Evolutionary conservation across 176 grass and related monocot genomes (phyloP), one percentile per base, ranked within the genome.

Genomic region (Aegilops umbellulata): DNA sequence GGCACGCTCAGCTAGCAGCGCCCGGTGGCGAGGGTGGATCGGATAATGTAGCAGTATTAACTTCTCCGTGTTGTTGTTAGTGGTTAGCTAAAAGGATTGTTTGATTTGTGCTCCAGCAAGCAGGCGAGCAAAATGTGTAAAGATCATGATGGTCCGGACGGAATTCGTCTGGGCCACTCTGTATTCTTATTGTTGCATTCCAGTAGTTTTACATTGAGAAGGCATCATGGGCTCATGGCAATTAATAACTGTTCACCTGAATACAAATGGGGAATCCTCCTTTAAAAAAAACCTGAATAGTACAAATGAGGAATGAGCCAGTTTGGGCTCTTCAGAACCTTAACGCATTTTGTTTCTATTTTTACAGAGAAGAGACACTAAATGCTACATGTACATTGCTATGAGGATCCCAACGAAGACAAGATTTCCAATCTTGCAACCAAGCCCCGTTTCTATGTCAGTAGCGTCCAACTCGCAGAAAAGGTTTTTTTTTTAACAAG

Each of bases 61-160:
- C 44, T 51, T 68, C 27, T 68, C 29, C 65, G 29, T 51, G 39
- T 34, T 76, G 44, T 74, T 23, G 49, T 53, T 53, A 30, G 26
- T 76, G 4, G 8, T 76, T 53, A 32, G 41, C 25, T 47, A 46
- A 58, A 38, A 69, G 15, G 55, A 10, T 78, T 35, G 76, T 61
- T 69, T 60, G 55, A 74, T 62, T 55, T 34, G 29, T 23, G 38
- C 77, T 80, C 80, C 67, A 65, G 89, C 39, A 77, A 80, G 67
- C 55, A 15, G 13, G 81, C 66, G 8, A 39, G 86, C 85, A 88
- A 88, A 81, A 60, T 85, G 82, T 90, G 80, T 80, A 87, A 84
- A 87, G 46, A 26, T 77, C 62, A 22, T 75, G 63, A 22, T 75
- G 63, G 69, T 15, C 69, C 85, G 30, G n/a, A 66, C 17, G 63